Base-by-base conservation (phyloP, 306 rosid species). In the Vicia faba region DNA sequence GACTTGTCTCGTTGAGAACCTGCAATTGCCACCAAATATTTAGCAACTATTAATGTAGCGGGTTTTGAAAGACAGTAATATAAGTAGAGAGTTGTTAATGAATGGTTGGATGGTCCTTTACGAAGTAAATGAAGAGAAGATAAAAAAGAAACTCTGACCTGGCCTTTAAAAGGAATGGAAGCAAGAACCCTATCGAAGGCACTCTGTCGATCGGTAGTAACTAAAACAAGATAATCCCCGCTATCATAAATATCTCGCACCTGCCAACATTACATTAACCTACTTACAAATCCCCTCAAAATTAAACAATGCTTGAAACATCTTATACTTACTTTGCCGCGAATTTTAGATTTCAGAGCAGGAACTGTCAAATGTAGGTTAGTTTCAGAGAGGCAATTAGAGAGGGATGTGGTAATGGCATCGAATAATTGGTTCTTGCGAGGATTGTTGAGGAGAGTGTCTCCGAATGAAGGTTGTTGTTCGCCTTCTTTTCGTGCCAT, bases 161-260 rank as follows among this genome's bases (percentile, higher is more conserved):
- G 98, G 78, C 98, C 97, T 76, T 89, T 93, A 77, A 89, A 93
- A 49, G 98, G 98, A 72, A 93, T 88, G 16, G 98, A 93, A 75
- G 97, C 96, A 58, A 93, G 98, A 83, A 93, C 82, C 82, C 98
- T 85, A 75, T 93, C 98, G 61, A 93, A 93, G 5, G 98, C 98
- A 75, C 98, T 89, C 75, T 84, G 97, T 66, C 98, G 80, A 75
- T 93, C 97, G 41, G 98, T 93, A 0, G 98, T 89, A 26, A 89
- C 97, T 26, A 93, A 70, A 80, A 93, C 88, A 46, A 93, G 87
- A 72, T 82, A 89, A 26, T 93, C 93, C 20, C 96, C 97, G 26
- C 76, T 62, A 53, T 93, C 97, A 65, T 93, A 93, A 49, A 89
- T 85, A 80, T 93, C 98, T 72, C 98, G 84, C 61, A 93, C 97